These are phyloP conservation scores for Penicillium sp. DNA, from an alignment of 2,329 filamentous ascomycete species.

Conservation along the genomic window DNA sequence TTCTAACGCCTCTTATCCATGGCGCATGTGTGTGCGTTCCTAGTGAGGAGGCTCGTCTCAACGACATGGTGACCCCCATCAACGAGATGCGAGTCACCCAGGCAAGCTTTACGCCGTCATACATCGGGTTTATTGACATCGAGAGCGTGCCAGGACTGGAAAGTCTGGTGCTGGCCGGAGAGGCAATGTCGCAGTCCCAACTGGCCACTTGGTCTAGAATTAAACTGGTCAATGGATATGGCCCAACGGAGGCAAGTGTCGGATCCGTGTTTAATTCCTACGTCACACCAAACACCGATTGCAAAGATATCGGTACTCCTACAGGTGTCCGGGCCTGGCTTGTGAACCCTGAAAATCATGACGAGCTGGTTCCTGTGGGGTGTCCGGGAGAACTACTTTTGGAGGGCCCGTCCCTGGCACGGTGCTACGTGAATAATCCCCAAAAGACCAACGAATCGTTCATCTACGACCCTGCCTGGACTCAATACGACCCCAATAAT, in stretches of 20 bases:
- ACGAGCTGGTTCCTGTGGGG: conserved; percentile 45
- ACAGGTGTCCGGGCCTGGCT: conserved; percentile 41
- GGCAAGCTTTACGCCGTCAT: conserved; percentile 61
- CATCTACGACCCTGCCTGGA: conserved; percentile 58
- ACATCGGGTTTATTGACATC: conserved; percentile 52
- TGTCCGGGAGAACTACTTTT: conserved; percentile 40
- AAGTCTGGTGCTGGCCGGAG: conserved; percentile 47
- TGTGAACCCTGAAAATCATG: conserved; percentile 41
- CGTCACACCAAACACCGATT: conserved; percentile 32
- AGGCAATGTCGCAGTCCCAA: conserved; percentile 50
- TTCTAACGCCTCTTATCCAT: conserved; percentile 55
- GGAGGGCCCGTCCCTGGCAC: conserved; percentile 58
- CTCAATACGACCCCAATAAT: conserved; percentile 38
- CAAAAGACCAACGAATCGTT: conserved; percentile 61
- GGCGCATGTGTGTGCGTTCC: conserved; percentile 64
- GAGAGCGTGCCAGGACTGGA: conserved; percentile 46
- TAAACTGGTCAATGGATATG: conserved; percentile 46
- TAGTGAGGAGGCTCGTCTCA: conserved; percentile 49
- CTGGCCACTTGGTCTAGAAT: conserved; percentile 39
- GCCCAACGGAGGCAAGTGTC: conserved; percentile 46
- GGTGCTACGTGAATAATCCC: conserved; percentile 61
- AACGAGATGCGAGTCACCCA: conserved; percentile 55
- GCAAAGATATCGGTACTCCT: conserved; percentile 38
- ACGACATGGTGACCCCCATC: conserved; percentile 54
- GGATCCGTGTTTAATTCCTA: conserved; percentile 36